A percentile compares a stretch with the other conserved stretches of the same genome.
Evolutionary conservation across 371 early-diverging fungal genomes (phyloP).

Genomic region (Polyrhizophydium stewartii): DNA sequence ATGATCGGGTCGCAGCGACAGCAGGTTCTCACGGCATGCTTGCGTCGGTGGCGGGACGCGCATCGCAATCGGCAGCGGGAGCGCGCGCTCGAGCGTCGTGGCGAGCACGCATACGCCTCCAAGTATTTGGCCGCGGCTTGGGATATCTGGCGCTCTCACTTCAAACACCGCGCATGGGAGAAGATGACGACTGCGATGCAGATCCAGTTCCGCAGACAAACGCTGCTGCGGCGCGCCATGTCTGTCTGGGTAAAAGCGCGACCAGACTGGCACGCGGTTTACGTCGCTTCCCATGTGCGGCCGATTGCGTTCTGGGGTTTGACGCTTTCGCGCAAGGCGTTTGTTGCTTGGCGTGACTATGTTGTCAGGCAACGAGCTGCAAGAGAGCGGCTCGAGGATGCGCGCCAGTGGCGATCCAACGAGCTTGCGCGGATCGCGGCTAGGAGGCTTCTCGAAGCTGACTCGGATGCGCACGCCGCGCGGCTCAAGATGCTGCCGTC

Average conservation of each 20-base stretch:
- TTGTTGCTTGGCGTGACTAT: neutral
- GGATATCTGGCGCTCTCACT: neutral
- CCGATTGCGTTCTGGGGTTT: slow-evolving; percentile 2
- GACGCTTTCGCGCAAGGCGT: neutral
- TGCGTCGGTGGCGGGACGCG: neutral
- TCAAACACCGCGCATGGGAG: neutral
- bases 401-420: neutral
- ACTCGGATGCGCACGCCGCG: neutral
- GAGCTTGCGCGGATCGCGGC: neutral
- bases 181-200: neutral
- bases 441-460: neutral
- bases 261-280: neutral
- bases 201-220: neutral
- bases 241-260: neutral
- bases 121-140: neutral
- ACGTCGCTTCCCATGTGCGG: neutral
- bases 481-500: neutral
- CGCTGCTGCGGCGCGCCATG: neutral
- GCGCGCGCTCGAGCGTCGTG: neutral
- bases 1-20: neutral
- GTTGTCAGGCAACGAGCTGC: neutral
- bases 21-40: neutral
- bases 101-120: neutral
- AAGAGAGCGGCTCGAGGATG: neutral
- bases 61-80: neutral